phyloP scores from a whole-genome alignment of 805 yeast genomes.

The Pichia cephalocereana region DNA sequence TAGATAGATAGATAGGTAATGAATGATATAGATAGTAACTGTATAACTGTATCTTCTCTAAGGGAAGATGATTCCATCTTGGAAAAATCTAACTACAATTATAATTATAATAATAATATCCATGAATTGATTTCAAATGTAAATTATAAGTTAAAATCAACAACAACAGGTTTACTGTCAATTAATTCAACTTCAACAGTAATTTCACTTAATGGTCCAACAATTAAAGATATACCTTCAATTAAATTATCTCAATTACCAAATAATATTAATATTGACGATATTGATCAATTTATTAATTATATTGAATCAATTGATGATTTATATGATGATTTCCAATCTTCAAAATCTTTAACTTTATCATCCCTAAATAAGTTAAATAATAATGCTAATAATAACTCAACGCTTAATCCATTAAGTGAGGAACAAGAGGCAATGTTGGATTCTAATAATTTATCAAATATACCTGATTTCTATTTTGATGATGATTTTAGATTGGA shows the following conservation, averaged over 20 bases:
- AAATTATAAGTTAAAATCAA: constrained; percentile 29
- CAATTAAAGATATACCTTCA: constrained; percentile 77
- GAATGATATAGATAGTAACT: no score
- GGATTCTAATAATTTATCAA: constrained; percentile 25
- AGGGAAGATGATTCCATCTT: no score
- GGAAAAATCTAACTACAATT: no score
- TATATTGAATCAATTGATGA: constrained; percentile 36
- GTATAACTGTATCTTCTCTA: no score
- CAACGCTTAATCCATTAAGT: background rate
- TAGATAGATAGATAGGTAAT: no score
- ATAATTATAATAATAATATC: background rate
- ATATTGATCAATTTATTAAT: constrained; percentile 30
- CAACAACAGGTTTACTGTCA: constrained; percentile 22
- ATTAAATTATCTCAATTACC: constrained; percentile 43
- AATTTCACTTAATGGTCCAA: constrained; percentile 53
- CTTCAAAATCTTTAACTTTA: constrained; percentile 35
- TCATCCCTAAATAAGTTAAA: constrained; percentile 32
- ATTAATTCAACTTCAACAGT: constrained; percentile 30
- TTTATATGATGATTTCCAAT: constrained; percentile 37
- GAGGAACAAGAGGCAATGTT: constrained; percentile 18
- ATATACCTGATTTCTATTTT: constrained; percentile 65
- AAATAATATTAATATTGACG: constrained; percentile 29
- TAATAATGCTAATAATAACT: background rate
- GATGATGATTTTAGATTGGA: constrained; percentile 68
- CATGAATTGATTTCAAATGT: constrained; percentile 57